phyloP scores from a whole-genome alignment of 2,329 filamentous ascomycete genomes.

The Spiromastix sp. region DNA sequence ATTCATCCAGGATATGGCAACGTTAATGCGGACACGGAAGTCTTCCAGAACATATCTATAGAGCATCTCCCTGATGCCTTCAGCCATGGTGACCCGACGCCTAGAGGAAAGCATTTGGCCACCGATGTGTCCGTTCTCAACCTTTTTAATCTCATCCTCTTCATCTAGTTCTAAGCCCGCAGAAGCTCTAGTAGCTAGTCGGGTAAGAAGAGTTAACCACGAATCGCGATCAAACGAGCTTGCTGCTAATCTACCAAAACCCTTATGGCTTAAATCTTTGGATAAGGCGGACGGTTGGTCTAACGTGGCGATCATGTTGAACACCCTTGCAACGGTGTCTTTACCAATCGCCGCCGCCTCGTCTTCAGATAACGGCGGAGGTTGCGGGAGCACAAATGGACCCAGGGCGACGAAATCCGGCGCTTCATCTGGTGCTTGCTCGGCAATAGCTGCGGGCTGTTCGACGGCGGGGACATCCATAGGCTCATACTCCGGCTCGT shows the following conservation, averaged over 20 bases:
- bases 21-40: slow-evolving; percentile 78
- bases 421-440: slow-evolving; percentile 56
- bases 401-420: slow-evolving; percentile 51
- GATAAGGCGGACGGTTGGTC: slow-evolving; percentile 53
- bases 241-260: slow-evolving; percentile 75
- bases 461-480: slow-evolving; percentile 42
- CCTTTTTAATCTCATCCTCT: slow-evolving; percentile 18
- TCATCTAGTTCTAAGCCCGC: slow-evolving; percentile 53
- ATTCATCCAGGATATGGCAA: slow-evolving; percentile 86
- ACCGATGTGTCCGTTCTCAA: slow-evolving; percentile 16
- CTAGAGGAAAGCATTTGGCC: slow-evolving; percentile 17
- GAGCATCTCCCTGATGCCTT: slow-evolving; percentile 67
- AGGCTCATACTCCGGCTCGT: slow-evolving; percentile 76
- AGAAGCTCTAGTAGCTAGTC: slow-evolving; percentile 70
- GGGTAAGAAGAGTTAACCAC: slow-evolving; percentile 80
- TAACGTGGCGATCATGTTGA: slow-evolving; percentile 63
- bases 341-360: slow-evolving; percentile 65
- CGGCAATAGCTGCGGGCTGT: slow-evolving; percentile 66
- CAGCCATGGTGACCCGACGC: slow-evolving; percentile 33
- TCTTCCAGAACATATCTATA: slow-evolving; percentile 85
- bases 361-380: slow-evolving; percentile 60
- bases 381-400: slow-evolving; percentile 68
- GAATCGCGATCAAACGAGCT: slow-evolving; percentile 77
- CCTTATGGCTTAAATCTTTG: slow-evolving; percentile 44
- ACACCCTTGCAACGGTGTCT: slow-evolving; percentile 64